Evolutionary conservation across 768 basidiomycete species (phyloP).

Genomic region (Suillus luteus): DNA sequence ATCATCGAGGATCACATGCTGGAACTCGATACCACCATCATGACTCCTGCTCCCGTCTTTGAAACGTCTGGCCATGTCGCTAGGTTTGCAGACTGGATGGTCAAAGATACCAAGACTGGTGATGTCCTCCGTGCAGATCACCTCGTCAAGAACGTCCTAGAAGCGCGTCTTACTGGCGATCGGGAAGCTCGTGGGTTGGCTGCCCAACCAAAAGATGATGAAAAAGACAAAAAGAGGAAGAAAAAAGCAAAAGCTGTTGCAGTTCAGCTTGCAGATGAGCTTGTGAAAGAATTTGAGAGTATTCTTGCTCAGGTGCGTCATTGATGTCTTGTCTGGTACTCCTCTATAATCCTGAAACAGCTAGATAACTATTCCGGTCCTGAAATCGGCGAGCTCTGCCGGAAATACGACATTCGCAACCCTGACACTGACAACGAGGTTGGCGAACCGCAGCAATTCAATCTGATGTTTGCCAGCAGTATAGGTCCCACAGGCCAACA

Average conservation of each 20-base stretch:
- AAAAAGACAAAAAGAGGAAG: conserved; percentile 53
- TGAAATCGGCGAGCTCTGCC: conserved; percentile 85
- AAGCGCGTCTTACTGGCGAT: conserved; percentile 88
- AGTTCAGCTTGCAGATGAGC: conserved; percentile 72
- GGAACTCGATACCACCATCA: conserved; percentile 96
- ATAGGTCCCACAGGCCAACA: conserved; percentile 98
- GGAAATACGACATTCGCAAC: conserved; percentile 77
- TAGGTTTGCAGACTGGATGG: conserved; percentile 99
- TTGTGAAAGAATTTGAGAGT: conserved; percentile 75
- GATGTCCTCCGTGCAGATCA: conserved; percentile 97
- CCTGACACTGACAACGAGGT: conserved; percentile 94
- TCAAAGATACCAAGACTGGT: conserved; percentile 92
- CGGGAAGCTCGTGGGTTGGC: conserved; percentile 80
- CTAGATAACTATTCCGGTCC: conserved; percentile 89
- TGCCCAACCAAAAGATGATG: conserved; percentile 67
- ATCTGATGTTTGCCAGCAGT: conserved; percentile 97
- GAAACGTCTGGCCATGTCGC: conserved; percentile 98
- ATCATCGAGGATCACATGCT: conserved; percentile 99
- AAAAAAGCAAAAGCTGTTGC: conserved; percentile 67
- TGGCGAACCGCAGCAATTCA: conserved; percentile 92
- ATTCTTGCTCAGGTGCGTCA: conserved; percentile 83
- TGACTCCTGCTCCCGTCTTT: conserved; percentile 93
- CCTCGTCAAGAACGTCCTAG: conserved; percentile 89
- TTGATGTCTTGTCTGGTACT: neutral
- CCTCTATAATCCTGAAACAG: conserved; percentile 14